Percentiles rank a stretch among this genome's conserved stretches.
These are phyloP conservation scores for Pestalotiopsis sp. DNA, from an alignment of 2,329 filamentous ascomycete species.

Conservation along the genomic window DNA sequence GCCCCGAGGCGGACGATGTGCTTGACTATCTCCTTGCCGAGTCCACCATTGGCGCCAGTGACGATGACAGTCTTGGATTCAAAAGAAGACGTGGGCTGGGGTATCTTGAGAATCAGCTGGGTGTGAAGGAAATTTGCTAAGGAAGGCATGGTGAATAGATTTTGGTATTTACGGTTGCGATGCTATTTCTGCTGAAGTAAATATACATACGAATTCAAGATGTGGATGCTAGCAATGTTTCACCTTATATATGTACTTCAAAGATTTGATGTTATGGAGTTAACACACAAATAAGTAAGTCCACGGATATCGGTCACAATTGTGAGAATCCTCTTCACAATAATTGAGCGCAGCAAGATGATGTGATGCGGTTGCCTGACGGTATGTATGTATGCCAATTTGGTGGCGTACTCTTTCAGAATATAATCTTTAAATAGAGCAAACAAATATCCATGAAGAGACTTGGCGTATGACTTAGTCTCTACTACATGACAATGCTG, in stretches of 20 bases:
- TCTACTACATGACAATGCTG: neutral
- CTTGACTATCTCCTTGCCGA: constrained; percentile 19
- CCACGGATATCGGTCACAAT: no score
- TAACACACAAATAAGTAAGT: no score
- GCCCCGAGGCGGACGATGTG: constrained; percentile 28
- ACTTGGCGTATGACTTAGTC: no score
- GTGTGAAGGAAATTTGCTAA: constrained; percentile 19
- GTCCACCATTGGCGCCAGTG: constrained; percentile 3
- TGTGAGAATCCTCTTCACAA: no score
- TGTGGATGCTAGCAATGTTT: neutral
- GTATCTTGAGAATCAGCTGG: constrained; percentile 19
- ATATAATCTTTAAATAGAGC: no score
- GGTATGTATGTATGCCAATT: no score
- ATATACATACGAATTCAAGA: neutral
- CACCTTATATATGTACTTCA: neutral
- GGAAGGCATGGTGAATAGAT: constrained; percentile 15
- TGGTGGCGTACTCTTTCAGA: no score
- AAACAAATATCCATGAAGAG: no score
- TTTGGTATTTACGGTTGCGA: neutral
- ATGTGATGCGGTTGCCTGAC: no score
- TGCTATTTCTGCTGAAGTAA: neutral
- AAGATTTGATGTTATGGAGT: neutral
- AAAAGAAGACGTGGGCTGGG: constrained; percentile 12
- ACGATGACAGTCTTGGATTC: neutral
- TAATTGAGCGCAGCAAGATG: no score